phyloP scores from a whole-genome alignment of 2,329 filamentous ascomycete genomes.

The Aureobasidium namibiae region DNA sequence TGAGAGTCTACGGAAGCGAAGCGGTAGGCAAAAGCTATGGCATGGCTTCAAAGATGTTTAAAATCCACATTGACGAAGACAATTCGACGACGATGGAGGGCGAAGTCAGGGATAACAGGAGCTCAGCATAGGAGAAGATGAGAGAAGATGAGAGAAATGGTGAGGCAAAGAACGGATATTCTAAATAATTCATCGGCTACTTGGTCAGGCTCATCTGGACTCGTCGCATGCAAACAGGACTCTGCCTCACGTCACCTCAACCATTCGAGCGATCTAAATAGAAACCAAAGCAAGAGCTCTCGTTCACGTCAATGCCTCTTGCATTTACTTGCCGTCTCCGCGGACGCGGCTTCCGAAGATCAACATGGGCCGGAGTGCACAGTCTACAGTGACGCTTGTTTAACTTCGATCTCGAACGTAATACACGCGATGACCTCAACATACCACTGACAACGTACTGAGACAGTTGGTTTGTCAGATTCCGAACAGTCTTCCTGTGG shows the following conservation, averaged over 20 bases:
- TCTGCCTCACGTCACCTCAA: not conserved
- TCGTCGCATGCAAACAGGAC: too few relatives aligned
- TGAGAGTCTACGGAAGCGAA: constrained; percentile 46
- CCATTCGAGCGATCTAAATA: not conserved
- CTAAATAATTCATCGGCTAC: constrained; percentile 24
- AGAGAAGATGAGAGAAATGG: constrained; percentile 16
- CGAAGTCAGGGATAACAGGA: constrained; percentile 3
- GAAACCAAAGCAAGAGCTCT: not conserved
- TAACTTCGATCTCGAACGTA: not conserved
- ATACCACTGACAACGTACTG: not conserved
- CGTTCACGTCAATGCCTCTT: not conserved
- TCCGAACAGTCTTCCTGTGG: not conserved
- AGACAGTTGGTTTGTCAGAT: not conserved
- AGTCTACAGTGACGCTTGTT: not conserved
- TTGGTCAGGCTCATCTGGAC: too few relatives aligned
- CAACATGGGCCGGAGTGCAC: not conserved
- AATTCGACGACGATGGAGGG: constrained; percentile 6
- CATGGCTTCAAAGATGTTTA: constrained; percentile 37
- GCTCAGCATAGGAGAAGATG: not conserved
- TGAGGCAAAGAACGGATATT: constrained; percentile 38
- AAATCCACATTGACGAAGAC: constrained; percentile 40
- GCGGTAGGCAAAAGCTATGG: constrained; percentile 49
- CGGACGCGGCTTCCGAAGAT: not conserved
- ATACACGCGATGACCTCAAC: not conserved
- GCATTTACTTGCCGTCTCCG: not conserved